phyloP scores from a whole-genome alignment of 257 asterid genomes.

The Salvia miltiorrhiza region DNA sequence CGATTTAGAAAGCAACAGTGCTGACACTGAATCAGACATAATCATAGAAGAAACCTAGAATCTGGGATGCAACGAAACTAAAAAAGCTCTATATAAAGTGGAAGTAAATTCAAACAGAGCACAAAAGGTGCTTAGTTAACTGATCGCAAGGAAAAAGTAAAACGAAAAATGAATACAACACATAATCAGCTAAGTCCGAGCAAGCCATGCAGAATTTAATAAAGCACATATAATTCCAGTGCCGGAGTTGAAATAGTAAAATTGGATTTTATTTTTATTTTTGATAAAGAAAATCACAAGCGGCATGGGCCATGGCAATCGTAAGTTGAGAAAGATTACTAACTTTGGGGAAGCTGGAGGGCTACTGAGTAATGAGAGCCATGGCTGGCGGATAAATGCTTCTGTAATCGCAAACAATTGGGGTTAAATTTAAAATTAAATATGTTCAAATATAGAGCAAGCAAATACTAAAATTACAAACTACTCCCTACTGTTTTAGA shows the following conservation, averaged over 20 bases:
- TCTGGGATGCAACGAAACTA: neutral
- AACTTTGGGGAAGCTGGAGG: neutral
- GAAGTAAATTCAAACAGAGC: neutral
- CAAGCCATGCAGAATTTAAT: conserved; percentile 20
- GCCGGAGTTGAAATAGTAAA: neutral
- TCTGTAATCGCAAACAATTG: conserved; percentile 6
- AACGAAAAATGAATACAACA: neutral
- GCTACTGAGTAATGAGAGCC: conserved; percentile 18
- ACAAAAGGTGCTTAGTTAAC: neutral
- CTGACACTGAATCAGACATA: neutral
- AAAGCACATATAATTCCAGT: conserved; percentile 6
- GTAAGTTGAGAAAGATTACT: neutral
- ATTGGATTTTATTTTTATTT: too few relatives aligned
- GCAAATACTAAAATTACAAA: conserved; percentile 5
- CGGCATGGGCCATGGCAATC: neutral
- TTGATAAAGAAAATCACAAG: neutral
- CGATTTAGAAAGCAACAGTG: neutral
- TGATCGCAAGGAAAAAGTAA: neutral
- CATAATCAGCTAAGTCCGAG: conserved; percentile 2
- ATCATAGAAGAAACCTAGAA: neutral
- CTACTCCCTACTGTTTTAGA: neutral
- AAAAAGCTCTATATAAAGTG: too few relatives aligned
- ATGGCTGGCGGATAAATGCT: conserved; percentile 22
- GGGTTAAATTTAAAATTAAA: neutral
- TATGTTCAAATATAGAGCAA: neutral